phyloP scores from a whole-genome alignment of 2,329 filamentous ascomycete species.

The Cercospora sp. region DNA sequence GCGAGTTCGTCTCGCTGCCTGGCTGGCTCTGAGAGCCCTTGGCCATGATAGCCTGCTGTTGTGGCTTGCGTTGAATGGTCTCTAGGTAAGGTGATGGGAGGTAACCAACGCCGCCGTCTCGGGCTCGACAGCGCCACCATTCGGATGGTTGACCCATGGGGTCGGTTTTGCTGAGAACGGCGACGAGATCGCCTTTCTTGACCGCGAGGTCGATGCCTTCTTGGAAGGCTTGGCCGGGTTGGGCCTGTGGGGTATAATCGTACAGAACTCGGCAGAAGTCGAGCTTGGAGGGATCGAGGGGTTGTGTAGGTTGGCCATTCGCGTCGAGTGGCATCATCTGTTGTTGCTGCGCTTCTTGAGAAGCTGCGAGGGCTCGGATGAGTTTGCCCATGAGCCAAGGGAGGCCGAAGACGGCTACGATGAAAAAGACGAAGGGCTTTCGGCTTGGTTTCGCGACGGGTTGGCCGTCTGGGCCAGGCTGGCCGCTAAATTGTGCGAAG shows the following conservation, averaged over 20 bases:
- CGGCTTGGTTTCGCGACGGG: constrained; percentile 72
- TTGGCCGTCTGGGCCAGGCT: constrained; percentile 62
- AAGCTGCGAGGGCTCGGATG: constrained; percentile 78
- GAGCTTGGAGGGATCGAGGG: constrained; percentile 82
- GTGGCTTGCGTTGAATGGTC: constrained; percentile 61
- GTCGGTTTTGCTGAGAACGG: constrained; percentile 88
- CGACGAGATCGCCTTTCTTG: constrained; percentile 92
- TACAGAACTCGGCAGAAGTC: constrained; percentile 95
- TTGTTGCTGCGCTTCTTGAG: constrained; percentile 78
- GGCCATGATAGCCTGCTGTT: constrained; percentile 47
- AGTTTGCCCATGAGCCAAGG: constrained; percentile 97
- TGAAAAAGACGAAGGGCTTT: constrained; percentile 95
- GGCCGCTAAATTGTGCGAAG: constrained; percentile 83
- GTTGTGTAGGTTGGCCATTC: constrained; percentile 46
- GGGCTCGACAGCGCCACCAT: constrained; percentile 93
- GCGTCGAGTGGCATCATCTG: constrained; percentile 53
- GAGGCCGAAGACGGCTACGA: constrained; percentile 89
- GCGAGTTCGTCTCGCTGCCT: constrained; percentile 48
- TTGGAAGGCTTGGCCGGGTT: constrained; percentile 43
- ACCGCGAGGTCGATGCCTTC: constrained; percentile 83
- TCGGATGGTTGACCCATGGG: constrained; percentile 89
- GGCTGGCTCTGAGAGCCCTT: constrained; percentile 45
- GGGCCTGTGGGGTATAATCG: constrained; percentile 83
- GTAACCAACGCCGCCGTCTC: constrained; percentile 88
- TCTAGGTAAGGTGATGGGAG: constrained; percentile 89